Conservation (phyloP, 192 early-diverging fungal genomes). For the Mortierella hygrophila region DNA sequence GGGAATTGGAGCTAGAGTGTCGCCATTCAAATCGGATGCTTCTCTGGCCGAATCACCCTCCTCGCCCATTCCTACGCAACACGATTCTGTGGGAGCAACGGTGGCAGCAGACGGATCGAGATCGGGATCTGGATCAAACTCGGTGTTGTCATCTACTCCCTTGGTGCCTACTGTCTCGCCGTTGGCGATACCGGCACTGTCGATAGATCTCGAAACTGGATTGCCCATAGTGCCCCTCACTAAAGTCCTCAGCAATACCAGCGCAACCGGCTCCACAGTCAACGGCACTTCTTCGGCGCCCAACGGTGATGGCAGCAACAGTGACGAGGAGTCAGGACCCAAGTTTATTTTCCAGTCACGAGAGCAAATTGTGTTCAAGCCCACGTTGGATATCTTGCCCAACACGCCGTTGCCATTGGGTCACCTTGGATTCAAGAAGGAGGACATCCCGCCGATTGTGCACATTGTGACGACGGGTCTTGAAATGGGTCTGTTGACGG, state of each 20-base stretch:
- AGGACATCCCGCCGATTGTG: slow-evolving; percentile 52
- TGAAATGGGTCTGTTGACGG: slow-evolving; percentile 32
- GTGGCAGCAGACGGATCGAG: neutral
- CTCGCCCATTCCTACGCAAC: slow-evolving; percentile 5
- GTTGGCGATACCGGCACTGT: neutral
- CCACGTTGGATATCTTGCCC: slow-evolving; percentile 42
- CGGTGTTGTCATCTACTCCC: neutral
- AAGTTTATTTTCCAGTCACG: slow-evolving; percentile 40
- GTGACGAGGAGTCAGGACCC: neutral
- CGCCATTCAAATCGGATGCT: neutral
- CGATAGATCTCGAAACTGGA: slow-evolving; percentile 3
- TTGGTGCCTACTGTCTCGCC: neutral
- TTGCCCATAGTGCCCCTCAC: neutral
- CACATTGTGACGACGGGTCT: slow-evolving; percentile 39
- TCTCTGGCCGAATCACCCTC: slow-evolving; percentile 4
- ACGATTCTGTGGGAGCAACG: neutral
- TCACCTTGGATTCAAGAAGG: slow-evolving; percentile 52
- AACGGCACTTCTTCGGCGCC: neutral
- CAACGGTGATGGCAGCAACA: neutral
- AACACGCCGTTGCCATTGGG: slow-evolving; percentile 50
- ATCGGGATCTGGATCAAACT: neutral
- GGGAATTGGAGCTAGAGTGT: neutral
- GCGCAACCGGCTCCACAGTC: neutral
- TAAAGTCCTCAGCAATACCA: neutral
- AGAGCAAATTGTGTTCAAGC: slow-evolving; percentile 51